A percentile compares a stretch with the other conserved stretches of the same genome.
Evolutionary conservation across 164 flowering plant species (phyloP).

Genomic region (Taxillus chinensis): DNA sequence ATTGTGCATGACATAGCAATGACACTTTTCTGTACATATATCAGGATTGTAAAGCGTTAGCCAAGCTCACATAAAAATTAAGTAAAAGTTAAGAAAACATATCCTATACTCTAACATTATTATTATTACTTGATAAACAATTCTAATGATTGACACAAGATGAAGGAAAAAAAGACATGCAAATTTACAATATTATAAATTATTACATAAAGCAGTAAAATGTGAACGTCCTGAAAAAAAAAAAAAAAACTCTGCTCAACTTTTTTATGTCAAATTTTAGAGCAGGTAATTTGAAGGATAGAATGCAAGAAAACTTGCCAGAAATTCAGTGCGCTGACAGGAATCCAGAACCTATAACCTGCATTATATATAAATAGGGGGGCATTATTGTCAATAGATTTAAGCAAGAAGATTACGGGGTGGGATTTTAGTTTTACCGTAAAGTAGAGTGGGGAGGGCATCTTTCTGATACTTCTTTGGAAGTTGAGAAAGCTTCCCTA

Average conservation of each 20-base stretch:
- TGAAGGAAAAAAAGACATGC: too few relatives aligned
- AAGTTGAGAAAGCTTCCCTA: conserved; percentile 68
- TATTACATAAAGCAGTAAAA: too few relatives aligned
- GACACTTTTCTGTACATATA: too few relatives aligned
- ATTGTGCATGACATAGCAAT: too few relatives aligned
- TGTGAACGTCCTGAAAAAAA: too few relatives aligned
- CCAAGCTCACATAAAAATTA: too few relatives aligned
- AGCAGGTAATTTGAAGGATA: background rate
- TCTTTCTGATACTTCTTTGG: conserved; percentile 69
- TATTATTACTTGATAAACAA: too few relatives aligned
- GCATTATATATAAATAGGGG: conserved; percentile 12
- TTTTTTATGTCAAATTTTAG: background rate
- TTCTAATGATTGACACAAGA: too few relatives aligned
- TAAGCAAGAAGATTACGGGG: background rate
- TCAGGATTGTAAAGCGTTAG: too few relatives aligned
- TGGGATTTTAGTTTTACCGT: conserved; percentile 29
- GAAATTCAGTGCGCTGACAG: conserved; percentile 74
- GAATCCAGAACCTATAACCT: conserved; percentile 74
- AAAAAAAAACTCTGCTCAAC: background rate
- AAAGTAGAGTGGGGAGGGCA: conserved; percentile 74
- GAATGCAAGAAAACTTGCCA: conserved; percentile 35
- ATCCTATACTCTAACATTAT: too few relatives aligned
- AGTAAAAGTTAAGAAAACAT: too few relatives aligned
- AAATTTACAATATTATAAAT: too few relatives aligned
- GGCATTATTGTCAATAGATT: background rate